Base-by-base conservation (phyloP, 805 yeast species). In the Sugiyamaella americana region DNA sequence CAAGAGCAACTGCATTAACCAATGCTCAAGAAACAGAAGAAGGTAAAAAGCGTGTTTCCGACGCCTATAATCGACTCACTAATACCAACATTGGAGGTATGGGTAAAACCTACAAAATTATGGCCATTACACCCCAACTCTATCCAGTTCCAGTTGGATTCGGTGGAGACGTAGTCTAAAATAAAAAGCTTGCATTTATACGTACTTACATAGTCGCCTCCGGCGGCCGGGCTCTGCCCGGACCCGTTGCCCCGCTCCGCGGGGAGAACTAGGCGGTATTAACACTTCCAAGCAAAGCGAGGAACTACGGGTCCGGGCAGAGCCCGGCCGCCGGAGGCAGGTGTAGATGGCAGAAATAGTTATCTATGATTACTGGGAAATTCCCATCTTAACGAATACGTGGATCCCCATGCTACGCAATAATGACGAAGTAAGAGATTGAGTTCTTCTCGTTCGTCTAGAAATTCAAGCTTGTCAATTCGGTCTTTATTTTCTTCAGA, bases 401-500 rank as follows among this genome's bases (percentile, higher is more conserved):
- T 48, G 18, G 48, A 43, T 6, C 57, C 69, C 69, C 70, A 69
- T 40, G 52, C 67, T 11, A 78, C 54, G 47, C 78, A 73, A 53
- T 84, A 84, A 61, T 84, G 94, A 30, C 67, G 65, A 50, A 82
- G 73, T 40, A 84, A 67, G 35, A 84, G 64, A 44, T 69, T 63
- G 59, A 84, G 71, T 56, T 84, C 94, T 61, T 84, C 94, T 3
- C 82, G 61, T 60, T 84, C 94, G 61, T 84, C 94, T 18, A 85
- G 68, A 53, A 83, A 65, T 60, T 85, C 93, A 34, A 84, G 67
- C 19, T 64, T 52, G 46, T 71, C 68, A 1, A 84, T 72, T 24
- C 84, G 58, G 5, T 52, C 57, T 19, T 63, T 55, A 26, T 76
- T 84, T 1, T 56, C 59, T 0, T 34, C 41, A 6, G 51, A 51